These are phyloP conservation scores for Pseudozyma thailandica DNA, from an alignment of 1,284 basidiomycete genomes.

Conservation along the genomic window DNA sequence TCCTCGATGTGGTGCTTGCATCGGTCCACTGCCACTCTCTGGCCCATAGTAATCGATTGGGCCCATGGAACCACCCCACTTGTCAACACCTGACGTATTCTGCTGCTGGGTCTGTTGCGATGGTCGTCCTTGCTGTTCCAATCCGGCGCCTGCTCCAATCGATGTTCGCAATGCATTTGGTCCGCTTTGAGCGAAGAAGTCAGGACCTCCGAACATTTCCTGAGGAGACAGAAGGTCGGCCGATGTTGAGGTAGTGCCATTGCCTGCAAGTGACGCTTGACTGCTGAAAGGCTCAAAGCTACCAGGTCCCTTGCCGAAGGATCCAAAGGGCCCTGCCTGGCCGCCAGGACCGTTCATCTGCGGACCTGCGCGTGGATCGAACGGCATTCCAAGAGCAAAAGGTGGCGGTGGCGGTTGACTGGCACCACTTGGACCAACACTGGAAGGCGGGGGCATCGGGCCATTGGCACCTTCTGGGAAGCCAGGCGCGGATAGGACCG, in stretches of 20 bases:
- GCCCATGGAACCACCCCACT: conserved; percentile 56
- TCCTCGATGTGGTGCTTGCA: conserved; percentile 17
- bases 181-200: conserved; percentile 30
- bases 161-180: conserved; percentile 22
- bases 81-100: conserved; percentile 23
- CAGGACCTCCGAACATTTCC: conserved; percentile 42
- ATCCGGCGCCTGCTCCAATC: conserved; percentile 4
- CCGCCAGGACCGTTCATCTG: conserved; percentile 24
- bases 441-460: conserved; percentile 19
- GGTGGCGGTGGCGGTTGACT: conserved; percentile 18
- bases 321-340: conserved; percentile 23
- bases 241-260: conserved; percentile 14
- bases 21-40: conserved; percentile 24
- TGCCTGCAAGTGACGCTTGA: not conserved
- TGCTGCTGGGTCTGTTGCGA: conserved; percentile 17
- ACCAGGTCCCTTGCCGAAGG: conserved; percentile 21
- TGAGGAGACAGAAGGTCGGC: conserved; percentile 51
- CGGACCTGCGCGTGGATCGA: conserved; percentile 37
- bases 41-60: conserved; percentile 59
- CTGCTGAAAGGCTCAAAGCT: conserved; percentile 41
- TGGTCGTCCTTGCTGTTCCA: conserved; percentile 11
- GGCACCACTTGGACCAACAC: conserved; percentile 10
- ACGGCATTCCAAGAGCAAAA: conserved; percentile 33
- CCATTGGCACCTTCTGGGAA: conserved; percentile 26
- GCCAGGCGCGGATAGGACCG: conserved; percentile 25